phyloP scores from a whole-genome alignment of 1,284 basidiomycete genomes.

The Anthracocystis setariae region DNA sequence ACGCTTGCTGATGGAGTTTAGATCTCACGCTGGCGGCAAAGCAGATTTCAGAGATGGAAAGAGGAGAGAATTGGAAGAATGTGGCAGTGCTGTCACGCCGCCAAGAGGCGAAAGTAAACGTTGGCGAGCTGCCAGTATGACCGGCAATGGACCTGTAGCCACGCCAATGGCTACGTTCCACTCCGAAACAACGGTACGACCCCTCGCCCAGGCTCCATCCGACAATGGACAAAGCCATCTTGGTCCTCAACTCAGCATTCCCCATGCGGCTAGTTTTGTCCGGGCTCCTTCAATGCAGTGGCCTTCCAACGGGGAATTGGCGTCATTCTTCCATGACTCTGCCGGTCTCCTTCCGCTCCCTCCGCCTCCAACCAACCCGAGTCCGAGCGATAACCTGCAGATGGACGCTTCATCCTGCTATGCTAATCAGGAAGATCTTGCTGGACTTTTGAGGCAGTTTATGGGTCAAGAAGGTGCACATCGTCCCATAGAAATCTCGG shows the following conservation, averaged over 20 bases:
- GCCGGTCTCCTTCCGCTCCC: background rate
- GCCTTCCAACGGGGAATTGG: background rate
- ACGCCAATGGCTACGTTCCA: background rate
- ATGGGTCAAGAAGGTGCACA: constrained; percentile 5
- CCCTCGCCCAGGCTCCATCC: background rate
- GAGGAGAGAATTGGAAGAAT: background rate
- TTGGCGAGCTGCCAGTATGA: constrained; percentile 14
- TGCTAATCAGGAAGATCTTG: constrained; percentile 13
- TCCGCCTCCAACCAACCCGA: background rate
- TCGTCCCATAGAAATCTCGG: background rate
- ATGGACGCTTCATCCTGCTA: background rate
- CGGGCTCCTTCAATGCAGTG: background rate
- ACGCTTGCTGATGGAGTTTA: background rate
- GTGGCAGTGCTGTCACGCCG: background rate
- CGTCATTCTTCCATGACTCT: background rate
- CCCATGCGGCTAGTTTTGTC: background rate
- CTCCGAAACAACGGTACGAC: constrained; percentile 7
- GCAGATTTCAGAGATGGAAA: background rate
- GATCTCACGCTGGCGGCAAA: too few relatives aligned
- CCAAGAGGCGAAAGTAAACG: constrained; percentile 2
- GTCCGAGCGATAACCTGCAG: background rate
- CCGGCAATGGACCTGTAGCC: background rate
- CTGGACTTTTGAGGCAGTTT: constrained; percentile 12
- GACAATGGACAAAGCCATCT: background rate
- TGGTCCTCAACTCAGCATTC: background rate